Evolutionary conservation across 176 grass and related monocot species (phyloP).

Genomic region (Metroxylon sagu): DNA sequence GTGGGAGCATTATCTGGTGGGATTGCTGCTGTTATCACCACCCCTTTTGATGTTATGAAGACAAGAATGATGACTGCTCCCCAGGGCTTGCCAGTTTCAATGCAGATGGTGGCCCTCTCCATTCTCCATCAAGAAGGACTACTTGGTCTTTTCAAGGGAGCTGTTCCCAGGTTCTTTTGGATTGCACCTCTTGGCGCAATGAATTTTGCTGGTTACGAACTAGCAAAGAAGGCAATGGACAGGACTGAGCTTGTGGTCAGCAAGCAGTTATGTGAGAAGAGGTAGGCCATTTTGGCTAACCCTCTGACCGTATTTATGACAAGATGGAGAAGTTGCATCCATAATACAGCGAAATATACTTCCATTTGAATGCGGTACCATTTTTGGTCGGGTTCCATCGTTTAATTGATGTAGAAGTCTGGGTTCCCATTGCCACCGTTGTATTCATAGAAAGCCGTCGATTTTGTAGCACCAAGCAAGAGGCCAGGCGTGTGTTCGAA

Average conservation of each 20-base stretch:
- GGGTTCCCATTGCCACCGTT: too few relatives aligned
- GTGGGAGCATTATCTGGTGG: constrained; percentile 87
- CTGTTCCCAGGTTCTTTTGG: not conserved
- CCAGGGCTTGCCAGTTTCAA: not conserved
- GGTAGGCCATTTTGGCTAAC: constrained; percentile 13
- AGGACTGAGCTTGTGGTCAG: constrained; percentile 23
- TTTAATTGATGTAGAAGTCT: too few relatives aligned
- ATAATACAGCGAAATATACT: too few relatives aligned
- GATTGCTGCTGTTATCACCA: constrained; percentile 75
- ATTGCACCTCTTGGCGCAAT: not conserved
- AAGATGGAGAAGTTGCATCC: too few relatives aligned
- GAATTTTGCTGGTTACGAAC: not conserved
- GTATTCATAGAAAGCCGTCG: too few relatives aligned
- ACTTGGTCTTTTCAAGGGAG: not conserved
- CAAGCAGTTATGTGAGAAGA: not conserved
- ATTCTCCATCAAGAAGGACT: not conserved
- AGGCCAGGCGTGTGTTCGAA: too few relatives aligned
- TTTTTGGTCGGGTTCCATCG: too few relatives aligned
- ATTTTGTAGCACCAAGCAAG: too few relatives aligned
- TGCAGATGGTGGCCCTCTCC: not conserved
- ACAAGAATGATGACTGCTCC: constrained; percentile 1
- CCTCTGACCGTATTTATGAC: not conserved
- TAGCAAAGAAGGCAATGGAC: constrained; percentile 80
- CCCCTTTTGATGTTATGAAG: constrained; percentile 7
- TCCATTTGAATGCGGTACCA: too few relatives aligned